Percentiles rank a stretch among this genome's conserved stretches.
Evolutionary conservation across 2,329 filamentous ascomycete species (phyloP).

Genomic region (Colletotrichum kahawae): DNA sequence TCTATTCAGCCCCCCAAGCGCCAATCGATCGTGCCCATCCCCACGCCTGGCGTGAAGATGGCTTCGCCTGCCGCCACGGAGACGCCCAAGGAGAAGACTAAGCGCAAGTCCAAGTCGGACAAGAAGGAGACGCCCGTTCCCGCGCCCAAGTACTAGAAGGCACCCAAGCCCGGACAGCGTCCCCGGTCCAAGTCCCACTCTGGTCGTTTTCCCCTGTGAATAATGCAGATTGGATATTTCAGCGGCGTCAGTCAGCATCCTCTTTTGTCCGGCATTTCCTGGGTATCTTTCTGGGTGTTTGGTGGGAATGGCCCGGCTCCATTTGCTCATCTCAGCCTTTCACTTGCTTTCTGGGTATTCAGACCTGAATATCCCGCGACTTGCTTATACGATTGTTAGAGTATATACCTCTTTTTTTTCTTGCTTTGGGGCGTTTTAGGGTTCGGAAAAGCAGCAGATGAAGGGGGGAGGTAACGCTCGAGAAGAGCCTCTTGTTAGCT

Average conservation of each 20-base stretch:
- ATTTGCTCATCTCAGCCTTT: background rate
- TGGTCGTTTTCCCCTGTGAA: background rate
- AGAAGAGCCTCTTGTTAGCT: background rate
- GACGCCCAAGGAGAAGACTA: conserved; percentile 27
- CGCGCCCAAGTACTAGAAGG: background rate
- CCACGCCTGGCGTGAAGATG: background rate
- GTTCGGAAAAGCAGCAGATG: conserved; percentile 10
- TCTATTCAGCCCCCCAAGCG: conserved; percentile 26
- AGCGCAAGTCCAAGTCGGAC: conserved; percentile 14
- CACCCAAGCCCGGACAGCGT: background rate
- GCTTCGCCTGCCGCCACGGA: background rate
- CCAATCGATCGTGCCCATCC: conserved; percentile 8
- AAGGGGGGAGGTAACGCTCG: conserved; percentile 17
- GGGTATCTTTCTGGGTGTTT: background rate
- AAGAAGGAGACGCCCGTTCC: conserved; percentile 32
- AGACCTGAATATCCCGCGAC: background rate
- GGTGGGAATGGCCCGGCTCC: background rate
- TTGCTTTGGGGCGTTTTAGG: conserved; percentile 12
- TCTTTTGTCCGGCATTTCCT: background rate
- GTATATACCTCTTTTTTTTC: conserved; percentile 19
- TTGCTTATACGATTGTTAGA: conserved; percentile 7
- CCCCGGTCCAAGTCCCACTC: background rate
- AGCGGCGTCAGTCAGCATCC: background rate
- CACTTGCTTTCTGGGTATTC: background rate
- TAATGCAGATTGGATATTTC: background rate